These are phyloP conservation scores for Secale cereale DNA, from an alignment of 176 grass and related monocot species.

Conservation along the genomic window DNA sequence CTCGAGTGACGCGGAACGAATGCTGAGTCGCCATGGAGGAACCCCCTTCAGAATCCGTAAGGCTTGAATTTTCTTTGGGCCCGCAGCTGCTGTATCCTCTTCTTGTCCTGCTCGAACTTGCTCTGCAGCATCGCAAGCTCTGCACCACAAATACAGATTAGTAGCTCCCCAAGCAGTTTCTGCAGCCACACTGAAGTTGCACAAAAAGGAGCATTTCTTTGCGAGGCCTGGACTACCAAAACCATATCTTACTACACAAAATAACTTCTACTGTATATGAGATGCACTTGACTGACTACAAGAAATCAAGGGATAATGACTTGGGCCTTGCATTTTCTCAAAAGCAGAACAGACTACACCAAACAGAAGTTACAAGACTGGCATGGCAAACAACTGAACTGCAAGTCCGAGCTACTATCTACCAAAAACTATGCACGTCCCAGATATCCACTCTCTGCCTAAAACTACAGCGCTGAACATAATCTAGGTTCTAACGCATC, in stretches of 20 bases:
- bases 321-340: not conserved
- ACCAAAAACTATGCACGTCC: too few relatives aligned
- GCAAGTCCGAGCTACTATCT: too few relatives aligned
- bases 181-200: not conserved
- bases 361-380: not conserved
- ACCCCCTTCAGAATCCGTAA: slow-evolving; percentile 17
- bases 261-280: not conserved
- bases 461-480: not conserved
- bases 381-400: too few relatives aligned
- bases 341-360: slow-evolving; percentile 1
- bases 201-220: not conserved
- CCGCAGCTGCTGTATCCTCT: slow-evolving; percentile 77
- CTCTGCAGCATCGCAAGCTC: slow-evolving; percentile 84
- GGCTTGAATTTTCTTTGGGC: slow-evolving; percentile 93
- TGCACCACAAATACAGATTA: slow-evolving; percentile 39
- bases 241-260: not conserved
- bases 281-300: not conserved
- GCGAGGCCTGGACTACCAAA: not conserved
- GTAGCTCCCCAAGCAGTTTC: not conserved
- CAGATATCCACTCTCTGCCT: too few relatives aligned
- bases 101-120: slow-evolving; percentile 96
- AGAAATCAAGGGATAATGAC: not conserved
- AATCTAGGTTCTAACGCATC: not conserved
- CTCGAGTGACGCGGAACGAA: not conserved
- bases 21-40: not conserved